Percentiles rank a stretch among this genome's conserved stretches.
phyloP scores from a whole-genome alignment of 768 basidiomycete species.

The Tricholoma terreum region DNA sequence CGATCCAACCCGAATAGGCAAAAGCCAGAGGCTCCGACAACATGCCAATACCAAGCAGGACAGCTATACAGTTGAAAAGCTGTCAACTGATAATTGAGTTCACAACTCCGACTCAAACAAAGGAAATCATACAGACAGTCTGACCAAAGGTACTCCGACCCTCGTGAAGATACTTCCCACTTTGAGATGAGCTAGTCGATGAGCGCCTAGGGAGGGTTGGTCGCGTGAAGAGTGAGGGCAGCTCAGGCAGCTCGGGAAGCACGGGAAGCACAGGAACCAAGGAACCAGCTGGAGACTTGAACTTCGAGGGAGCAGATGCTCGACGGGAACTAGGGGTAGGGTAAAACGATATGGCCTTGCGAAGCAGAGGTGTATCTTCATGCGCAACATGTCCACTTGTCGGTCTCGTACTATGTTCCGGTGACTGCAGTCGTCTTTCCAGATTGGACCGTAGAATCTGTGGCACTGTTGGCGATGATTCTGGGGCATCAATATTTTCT shows the following conservation, averaged over 20 bases:
- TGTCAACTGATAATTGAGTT: slow-evolving; percentile 23
- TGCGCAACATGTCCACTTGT: slow-evolving; percentile 11
- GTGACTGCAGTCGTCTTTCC: background rate
- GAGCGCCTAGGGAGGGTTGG: slow-evolving; percentile 16
- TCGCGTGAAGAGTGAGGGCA: background rate
- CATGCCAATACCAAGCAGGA: slow-evolving; percentile 85
- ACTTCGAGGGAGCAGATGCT: background rate
- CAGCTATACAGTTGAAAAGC: slow-evolving; percentile 89
- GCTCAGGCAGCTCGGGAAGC: background rate
- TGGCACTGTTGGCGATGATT: background rate
- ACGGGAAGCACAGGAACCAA: too few relatives aligned
- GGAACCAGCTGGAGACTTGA: background rate
- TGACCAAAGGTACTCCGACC: slow-evolving; percentile 74
- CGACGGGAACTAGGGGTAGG: slow-evolving; percentile 11
- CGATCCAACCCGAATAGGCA: slow-evolving; percentile 86
- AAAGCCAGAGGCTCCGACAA: slow-evolving; percentile 90
- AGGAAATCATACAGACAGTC: slow-evolving; percentile 43
- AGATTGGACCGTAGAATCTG: background rate
- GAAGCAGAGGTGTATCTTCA: slow-evolving; percentile 33
- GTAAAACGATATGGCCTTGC: slow-evolving; percentile 30
- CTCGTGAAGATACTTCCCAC: slow-evolving; percentile 30
- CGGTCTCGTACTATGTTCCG: background rate
- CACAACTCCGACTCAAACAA: background rate
- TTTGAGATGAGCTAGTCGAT: slow-evolving; percentile 31
- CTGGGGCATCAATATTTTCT: slow-evolving; percentile 5